These are phyloP conservation scores for Acanthamoeba culbertsoni DNA, from an alignment of 208 protist species.

Conservation along the genomic window DNA sequence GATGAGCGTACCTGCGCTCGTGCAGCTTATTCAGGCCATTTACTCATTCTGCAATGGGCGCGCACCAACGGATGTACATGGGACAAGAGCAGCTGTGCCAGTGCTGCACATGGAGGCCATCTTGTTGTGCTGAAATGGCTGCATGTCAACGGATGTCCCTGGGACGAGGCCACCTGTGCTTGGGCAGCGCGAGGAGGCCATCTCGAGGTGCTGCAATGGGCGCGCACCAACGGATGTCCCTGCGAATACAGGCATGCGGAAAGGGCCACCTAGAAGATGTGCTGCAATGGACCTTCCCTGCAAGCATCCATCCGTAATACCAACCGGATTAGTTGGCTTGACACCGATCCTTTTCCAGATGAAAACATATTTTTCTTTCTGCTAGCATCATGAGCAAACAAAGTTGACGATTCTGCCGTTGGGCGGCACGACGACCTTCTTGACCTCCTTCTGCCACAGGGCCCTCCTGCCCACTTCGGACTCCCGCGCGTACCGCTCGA, in stretches of 20 bases:
- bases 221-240: not conserved
- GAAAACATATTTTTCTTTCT: not conserved
- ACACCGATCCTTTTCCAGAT: not conserved
- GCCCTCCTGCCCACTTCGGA: constrained; percentile 19
- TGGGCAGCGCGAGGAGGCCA: not conserved
- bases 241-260: no score
- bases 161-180: not conserved
- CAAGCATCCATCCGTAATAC: no score
- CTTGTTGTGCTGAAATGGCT: not conserved
- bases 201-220: not conserved
- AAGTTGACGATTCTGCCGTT: constrained; percentile 29
- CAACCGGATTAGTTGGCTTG: no score
- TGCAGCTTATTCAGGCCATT: not conserved
- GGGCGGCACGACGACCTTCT: constrained; percentile 2
- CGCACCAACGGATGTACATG: not conserved
- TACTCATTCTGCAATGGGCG: constrained; percentile 4
- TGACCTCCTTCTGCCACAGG: not conserved
- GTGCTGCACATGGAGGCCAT: not conserved
- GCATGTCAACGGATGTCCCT: not conserved
- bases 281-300: no score
- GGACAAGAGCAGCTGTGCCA: not conserved
- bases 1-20: not conserved
- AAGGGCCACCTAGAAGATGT: no score
- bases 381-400: not conserved
- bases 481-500: not conserved